These are phyloP conservation scores for Crucibulum laeve DNA, from an alignment of 768 basidiomycete genomes.

Conservation along the genomic window DNA sequence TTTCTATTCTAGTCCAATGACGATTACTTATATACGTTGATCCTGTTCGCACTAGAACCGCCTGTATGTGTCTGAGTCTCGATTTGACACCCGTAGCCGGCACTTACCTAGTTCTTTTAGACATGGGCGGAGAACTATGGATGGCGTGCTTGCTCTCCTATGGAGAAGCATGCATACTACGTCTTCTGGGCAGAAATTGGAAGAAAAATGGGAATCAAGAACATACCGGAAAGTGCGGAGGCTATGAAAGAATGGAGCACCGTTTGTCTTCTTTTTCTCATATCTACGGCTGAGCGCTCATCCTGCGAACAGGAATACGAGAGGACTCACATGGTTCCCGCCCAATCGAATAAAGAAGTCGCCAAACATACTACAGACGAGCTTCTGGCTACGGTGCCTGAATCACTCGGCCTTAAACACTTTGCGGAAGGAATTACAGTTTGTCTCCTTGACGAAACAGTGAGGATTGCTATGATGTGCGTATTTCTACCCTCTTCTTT, in stretches of 20 bases:
- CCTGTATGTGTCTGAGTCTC: slow-evolving; percentile 21
- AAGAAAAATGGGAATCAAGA: slow-evolving; percentile 38
- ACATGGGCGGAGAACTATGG: slow-evolving; percentile 35
- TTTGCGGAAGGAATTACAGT: slow-evolving; percentile 28
- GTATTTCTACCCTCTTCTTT: slow-evolving; percentile 9
- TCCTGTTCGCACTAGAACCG: slow-evolving; percentile 33
- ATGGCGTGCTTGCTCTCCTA: slow-evolving; percentile 38
- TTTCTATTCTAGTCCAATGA: slow-evolving; percentile 24
- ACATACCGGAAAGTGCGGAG: slow-evolving; percentile 37
- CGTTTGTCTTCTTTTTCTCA: slow-evolving; percentile 16
- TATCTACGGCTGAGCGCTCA: background rate
- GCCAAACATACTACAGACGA: slow-evolving; percentile 36
- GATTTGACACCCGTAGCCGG: background rate
- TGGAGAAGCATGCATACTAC: slow-evolving; percentile 39
- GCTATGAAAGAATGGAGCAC: slow-evolving; percentile 33
- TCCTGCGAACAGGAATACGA: slow-evolving; percentile 32
- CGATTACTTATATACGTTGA: slow-evolving; percentile 37
- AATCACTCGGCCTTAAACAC: slow-evolving; percentile 29
- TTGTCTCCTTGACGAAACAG: slow-evolving; percentile 37
- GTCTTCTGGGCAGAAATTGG: slow-evolving; percentile 45
- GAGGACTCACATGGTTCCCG: slow-evolving; percentile 34
- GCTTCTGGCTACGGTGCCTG: slow-evolving; percentile 32
- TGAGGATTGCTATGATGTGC: slow-evolving; percentile 46
- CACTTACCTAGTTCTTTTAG: slow-evolving; percentile 14
- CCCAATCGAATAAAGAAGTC: slow-evolving; percentile 32